Evolutionary conservation across 2,329 filamentous ascomycete species (phyloP).

Genomic region (Calonectria fujianensis): DNA sequence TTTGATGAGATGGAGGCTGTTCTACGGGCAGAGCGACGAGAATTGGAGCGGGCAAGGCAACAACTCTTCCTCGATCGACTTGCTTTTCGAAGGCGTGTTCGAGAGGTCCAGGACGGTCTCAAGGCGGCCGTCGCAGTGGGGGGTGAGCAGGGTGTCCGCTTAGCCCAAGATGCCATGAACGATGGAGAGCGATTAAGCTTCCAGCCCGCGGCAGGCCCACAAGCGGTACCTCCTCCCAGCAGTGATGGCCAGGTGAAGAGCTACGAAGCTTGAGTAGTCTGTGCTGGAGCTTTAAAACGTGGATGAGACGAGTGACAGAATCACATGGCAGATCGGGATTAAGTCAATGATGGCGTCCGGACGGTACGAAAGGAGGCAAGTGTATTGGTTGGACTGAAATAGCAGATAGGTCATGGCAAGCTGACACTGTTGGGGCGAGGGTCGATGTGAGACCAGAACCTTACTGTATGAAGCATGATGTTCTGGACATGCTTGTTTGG

Average conservation of each 20-base stretch:
- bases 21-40: slow-evolving; percentile 91
- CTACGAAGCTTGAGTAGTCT: slow-evolving; percentile 68
- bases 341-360: slow-evolving; percentile 48
- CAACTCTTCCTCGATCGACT: slow-evolving; percentile 95
- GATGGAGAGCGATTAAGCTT: slow-evolving; percentile 74
- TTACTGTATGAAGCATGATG: background rate
- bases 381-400: slow-evolving; percentile 37
- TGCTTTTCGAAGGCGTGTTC: slow-evolving; percentile 90
- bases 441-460: slow-evolving; percentile 1
- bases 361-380: slow-evolving; percentile 39
- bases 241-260: slow-evolving; percentile 74
- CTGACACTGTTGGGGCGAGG: slow-evolving; percentile 20
- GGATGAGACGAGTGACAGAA: slow-evolving; percentile 28
- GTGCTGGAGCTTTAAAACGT: slow-evolving; percentile 3
- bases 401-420: slow-evolving; percentile 17
- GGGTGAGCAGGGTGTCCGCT: slow-evolving; percentile 69
- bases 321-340: slow-evolving; percentile 44
- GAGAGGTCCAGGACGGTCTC: slow-evolving; percentile 87
- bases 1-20: slow-evolving; percentile 97
- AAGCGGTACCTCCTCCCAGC: slow-evolving; percentile 73
- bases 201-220: slow-evolving; percentile 65
- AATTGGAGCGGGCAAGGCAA: slow-evolving; percentile 93
- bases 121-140: slow-evolving; percentile 70
- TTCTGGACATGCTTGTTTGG: background rate
- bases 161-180: slow-evolving; percentile 68